A percentile compares a stretch with the other conserved stretches of the same genome.
Conservation (phyloP, 495 filamentous ascomycete species). For the Usnea hakonensis region DNA sequence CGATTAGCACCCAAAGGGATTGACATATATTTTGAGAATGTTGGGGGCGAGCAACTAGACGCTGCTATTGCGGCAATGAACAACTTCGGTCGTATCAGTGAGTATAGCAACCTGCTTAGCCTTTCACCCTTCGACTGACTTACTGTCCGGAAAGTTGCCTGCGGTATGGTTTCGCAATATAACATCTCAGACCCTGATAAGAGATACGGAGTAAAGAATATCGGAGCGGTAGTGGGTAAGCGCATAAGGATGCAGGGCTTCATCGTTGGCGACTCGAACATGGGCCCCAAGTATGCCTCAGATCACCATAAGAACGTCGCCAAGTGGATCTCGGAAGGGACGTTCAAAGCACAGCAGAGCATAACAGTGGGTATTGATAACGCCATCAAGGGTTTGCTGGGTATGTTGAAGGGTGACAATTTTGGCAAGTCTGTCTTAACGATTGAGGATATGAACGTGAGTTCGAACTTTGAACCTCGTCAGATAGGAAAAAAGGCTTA, state of each 20-base stretch:
- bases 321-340: slow-evolving; percentile 79
- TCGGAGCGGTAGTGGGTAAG: slow-evolving; percentile 49
- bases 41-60: slow-evolving; percentile 81
- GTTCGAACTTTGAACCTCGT: neutral
- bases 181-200: slow-evolving; percentile 49
- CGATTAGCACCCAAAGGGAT: slow-evolving; percentile 75
- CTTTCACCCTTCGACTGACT: neutral
- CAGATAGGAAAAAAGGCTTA: neutral
- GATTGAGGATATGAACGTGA: slow-evolving; percentile 35
- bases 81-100: slow-evolving; percentile 59
- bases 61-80: slow-evolving; percentile 67
- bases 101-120: slow-evolving; percentile 39
- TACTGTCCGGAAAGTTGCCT: slow-evolving; percentile 37
- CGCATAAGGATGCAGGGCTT: slow-evolving; percentile 66
- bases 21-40: slow-evolving; percentile 95
- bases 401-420: slow-evolving; percentile 83
- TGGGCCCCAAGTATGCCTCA: slow-evolving; percentile 61
- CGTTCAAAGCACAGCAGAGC: slow-evolving; percentile 62
- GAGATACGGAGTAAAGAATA: slow-evolving; percentile 61
- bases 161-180: slow-evolving; percentile 73
- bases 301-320: slow-evolving; percentile 77
- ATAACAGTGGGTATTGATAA: slow-evolving; percentile 79
- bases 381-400: slow-evolving; percentile 69
- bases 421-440: slow-evolving; percentile 85
- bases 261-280: slow-evolving; percentile 57